Evolutionary conservation across 306 rosid genomes (phyloP).

Genomic region (Gynostemma pentaphyllum): DNA sequence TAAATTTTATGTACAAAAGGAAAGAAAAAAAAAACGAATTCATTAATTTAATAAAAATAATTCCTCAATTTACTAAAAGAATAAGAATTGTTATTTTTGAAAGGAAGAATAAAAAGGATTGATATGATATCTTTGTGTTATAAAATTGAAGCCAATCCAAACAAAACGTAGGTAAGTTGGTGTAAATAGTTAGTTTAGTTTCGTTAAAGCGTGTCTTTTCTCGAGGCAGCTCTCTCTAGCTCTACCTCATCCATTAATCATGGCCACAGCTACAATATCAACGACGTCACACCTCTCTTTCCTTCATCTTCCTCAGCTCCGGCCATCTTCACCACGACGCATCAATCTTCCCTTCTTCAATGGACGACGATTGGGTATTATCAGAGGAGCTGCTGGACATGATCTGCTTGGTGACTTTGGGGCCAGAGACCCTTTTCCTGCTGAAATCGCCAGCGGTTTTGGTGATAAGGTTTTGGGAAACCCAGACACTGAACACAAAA

Average conservation of each 20-base stretch:
- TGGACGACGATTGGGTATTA: background rate
- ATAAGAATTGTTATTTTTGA: no score
- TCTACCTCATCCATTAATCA: background rate
- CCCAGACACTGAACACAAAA: conserved; percentile 54
- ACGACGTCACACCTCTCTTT: background rate
- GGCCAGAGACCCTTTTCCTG: conserved; percentile 85
- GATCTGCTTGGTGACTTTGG: conserved; percentile 69
- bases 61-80: no score
- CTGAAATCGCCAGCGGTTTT: conserved; percentile 61
- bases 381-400: conserved; percentile 7
- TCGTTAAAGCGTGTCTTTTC: background rate
- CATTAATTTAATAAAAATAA: no score
- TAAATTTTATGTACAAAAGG: no score
- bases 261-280: conserved; percentile 10
- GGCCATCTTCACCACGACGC: background rate
- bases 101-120: no score
- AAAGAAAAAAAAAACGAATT: no score
- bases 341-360: background rate
- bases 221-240: no score
- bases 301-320: conserved; percentile 3
- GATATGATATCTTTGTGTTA: no score
- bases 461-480: conserved; percentile 68
- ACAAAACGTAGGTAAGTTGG: no score
- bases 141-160: no score
- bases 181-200: no score